Conservation (phyloP, 2,329 filamentous ascomycete genomes). For the Venturia nashicola region DNA sequence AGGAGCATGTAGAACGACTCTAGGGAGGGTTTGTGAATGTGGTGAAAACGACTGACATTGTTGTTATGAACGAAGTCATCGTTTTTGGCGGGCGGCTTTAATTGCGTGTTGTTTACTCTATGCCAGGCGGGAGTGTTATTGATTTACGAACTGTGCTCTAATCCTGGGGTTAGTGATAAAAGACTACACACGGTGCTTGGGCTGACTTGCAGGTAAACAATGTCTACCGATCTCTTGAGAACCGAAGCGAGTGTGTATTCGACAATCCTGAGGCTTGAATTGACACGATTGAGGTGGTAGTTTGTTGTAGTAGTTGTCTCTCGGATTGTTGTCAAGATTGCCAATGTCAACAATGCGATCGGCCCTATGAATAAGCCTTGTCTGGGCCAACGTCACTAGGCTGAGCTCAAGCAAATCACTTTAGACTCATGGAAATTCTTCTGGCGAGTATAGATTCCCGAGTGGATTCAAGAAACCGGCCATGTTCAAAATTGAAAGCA, state of each 20-base stretch:
- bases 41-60: conserved; percentile 51
- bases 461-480: too few species aligned
- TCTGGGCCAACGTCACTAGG: neutral
- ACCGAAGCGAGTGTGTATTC: neutral
- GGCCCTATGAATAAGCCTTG: neutral
- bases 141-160: neutral
- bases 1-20: conserved; percentile 17
- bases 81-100: neutral
- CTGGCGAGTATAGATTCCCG: too few species aligned
- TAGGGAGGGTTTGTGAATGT: conserved; percentile 19
- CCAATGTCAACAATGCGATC: neutral
- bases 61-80: conserved; percentile 72
- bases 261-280: neutral
- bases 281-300: neutral
- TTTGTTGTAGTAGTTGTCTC: neutral
- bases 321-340: neutral
- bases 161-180: neutral
- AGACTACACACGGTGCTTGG: neutral
- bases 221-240: neutral
- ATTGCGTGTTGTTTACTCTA: neutral
- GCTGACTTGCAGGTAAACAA: neutral
- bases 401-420: neutral
- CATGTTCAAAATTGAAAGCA: too few species aligned
- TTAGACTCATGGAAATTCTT: too few species aligned
- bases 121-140: neutral